Base-by-base conservation (phyloP, 192 early-diverging fungal genomes). In the Entomortierella beljakovae region DNA sequence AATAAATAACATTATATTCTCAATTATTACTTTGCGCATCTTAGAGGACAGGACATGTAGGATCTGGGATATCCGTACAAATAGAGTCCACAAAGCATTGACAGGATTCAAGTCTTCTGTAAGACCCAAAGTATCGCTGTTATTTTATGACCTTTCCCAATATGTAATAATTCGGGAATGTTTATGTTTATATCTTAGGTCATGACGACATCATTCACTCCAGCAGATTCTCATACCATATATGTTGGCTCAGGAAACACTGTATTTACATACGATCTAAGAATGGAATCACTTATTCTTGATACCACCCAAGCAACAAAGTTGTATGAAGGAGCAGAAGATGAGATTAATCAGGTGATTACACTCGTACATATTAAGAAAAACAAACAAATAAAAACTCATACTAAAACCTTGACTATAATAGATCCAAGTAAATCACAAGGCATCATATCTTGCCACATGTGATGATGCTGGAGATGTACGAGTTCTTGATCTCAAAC, bases 381-480 rank as follows among this genome's bases (percentile, higher is more conserved):
- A n/a, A n/a, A n/a, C n/a, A n/a, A n/a, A 18, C 10, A 11, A 43
- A 8, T 43, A 11, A 43, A 11, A 43, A 18, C 42, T 11, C 8
- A 43, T 8, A 43, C 42, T 8, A 11, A 11, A 11, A 43, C 42
- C 42, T 8, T 18, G 25, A 15, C 50, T 52, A 34, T n/a, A 18
- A 18, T 72, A 88, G 86, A 85, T 88, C 54, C 77, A 83, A 68
- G 59, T 88, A 0, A 85, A 88, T 62, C 71, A 84, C 46, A 81
- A 70, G 43, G 79, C 80, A n/a, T 80, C 56, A 9, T 85, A 66
- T 37, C 61, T 88, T 16, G 82, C 61, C 34, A 77, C 82, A 5
- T 83, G 72, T 13, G 86, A 88, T 75, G 86, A 88, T 70, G 57
- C 69, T 15, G 86, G 86, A 20, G 73, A 82, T 43, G 79, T 88